Evolutionary conservation across 768 basidiomycete species (phyloP).

Genomic region (Postia placenta): DNA sequence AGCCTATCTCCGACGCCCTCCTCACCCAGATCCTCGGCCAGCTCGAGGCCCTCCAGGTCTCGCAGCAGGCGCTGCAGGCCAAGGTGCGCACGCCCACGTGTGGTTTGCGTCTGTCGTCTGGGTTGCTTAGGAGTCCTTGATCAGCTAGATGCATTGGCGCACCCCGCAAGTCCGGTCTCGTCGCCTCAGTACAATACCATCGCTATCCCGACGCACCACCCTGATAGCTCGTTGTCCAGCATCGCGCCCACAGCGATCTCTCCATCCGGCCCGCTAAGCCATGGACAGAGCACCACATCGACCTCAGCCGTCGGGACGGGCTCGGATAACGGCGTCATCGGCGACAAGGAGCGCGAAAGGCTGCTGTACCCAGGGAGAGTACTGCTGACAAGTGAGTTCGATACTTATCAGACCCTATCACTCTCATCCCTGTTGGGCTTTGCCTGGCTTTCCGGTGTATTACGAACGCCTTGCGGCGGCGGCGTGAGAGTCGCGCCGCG

Average conservation of each 20-base stretch:
- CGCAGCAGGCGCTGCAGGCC: slow-evolving; percentile 72
- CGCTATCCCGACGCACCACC: slow-evolving; percentile 22
- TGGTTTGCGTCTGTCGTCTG: not conserved
- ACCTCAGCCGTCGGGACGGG: slow-evolving; percentile 9
- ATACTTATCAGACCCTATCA: not conserved
- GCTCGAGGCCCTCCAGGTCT: slow-evolving; percentile 64
- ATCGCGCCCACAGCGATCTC: slow-evolving; percentile 25
- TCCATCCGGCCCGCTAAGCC: slow-evolving; percentile 15
- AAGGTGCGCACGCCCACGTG: slow-evolving; percentile 44
- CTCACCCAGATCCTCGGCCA: slow-evolving; percentile 69
- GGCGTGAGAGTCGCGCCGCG: no score
- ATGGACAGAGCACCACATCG: not conserved
- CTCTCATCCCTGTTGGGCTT: no score
- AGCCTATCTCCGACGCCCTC: slow-evolving; percentile 39
- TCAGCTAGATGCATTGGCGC: slow-evolving; percentile 48
- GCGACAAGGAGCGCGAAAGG: slow-evolving; percentile 67
- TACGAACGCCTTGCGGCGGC: no score
- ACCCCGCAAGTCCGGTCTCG: slow-evolving; percentile 18
- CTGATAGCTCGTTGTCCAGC: slow-evolving; percentile 23
- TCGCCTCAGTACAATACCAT: slow-evolving; percentile 27
- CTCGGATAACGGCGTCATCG: slow-evolving; percentile 5
- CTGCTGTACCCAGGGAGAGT: slow-evolving; percentile 78
- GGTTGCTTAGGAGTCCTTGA: not conserved
- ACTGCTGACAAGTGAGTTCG: slow-evolving; percentile 70
- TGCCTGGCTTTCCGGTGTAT: no score